These are phyloP conservation scores for Daldinia eschscholtzii DNA, from an alignment of 2,329 filamentous ascomycete genomes.

Conservation along the genomic window DNA sequence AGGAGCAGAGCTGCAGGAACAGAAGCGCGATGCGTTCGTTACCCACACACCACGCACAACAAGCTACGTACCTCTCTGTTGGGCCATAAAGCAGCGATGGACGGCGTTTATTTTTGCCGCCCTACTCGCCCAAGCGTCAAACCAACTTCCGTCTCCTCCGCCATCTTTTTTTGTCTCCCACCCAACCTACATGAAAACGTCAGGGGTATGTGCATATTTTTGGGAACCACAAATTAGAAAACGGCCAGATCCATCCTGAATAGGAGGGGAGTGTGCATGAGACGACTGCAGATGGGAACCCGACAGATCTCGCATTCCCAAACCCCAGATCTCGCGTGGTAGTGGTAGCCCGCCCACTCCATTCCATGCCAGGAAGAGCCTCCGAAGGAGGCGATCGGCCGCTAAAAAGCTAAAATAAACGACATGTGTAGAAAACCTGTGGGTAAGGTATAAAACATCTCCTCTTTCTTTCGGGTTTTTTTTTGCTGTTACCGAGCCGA, in stretches of 20 bases:
- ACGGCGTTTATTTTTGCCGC: conserved; percentile 55
- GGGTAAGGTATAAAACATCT: conserved; percentile 27
- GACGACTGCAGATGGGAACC: conserved; percentile 29
- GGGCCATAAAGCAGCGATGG: conserved; percentile 57
- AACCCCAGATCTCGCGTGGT: conserved; percentile 41
- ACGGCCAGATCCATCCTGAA: conserved; percentile 31
- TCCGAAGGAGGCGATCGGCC: conserved; percentile 32
- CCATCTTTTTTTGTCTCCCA: conserved; percentile 47
- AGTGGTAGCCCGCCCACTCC: conserved; percentile 18
- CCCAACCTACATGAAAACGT: conserved; percentile 42
- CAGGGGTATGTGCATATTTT: conserved; percentile 48
- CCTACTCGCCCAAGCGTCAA: conserved; percentile 47
- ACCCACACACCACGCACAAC: conserved; percentile 46
- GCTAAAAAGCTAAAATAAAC: conserved; percentile 50
- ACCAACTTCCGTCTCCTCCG: conserved; percentile 41
- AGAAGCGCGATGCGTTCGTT: conserved; percentile 41
- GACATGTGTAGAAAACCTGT: conserved; percentile 47
- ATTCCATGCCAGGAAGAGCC: conserved; percentile 36
- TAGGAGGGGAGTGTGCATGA: conserved; percentile 51
- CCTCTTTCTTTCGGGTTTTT: background rate
- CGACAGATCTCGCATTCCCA: conserved; percentile 49
- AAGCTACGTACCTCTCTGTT: conserved; percentile 44
- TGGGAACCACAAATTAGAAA: conserved; percentile 41
- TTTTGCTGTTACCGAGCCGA: background rate
- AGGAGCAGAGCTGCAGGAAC: conserved; percentile 52